Percentiles rank a stretch among this genome's conserved stretches.
Evolutionary conservation across 2,329 filamentous ascomycete species (phyloP).

Genomic region (Calonectria pseudoturangicola): DNA sequence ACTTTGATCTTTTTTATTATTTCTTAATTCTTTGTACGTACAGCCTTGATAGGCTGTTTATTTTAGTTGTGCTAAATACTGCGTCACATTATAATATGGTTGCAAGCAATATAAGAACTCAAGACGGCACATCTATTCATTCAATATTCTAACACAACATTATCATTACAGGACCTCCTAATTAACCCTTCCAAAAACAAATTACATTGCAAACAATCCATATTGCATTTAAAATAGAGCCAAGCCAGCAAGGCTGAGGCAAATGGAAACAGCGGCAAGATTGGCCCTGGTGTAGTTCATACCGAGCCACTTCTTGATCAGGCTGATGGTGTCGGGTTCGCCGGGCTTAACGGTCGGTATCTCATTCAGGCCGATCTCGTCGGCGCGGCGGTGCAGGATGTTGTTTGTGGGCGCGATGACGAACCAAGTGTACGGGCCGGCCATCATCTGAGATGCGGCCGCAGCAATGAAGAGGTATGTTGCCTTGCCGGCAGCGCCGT

Average conservation of each 20-base stretch:
- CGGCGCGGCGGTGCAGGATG: slow-evolving; percentile 17
- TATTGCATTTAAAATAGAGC: neutral
- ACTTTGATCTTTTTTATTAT: neutral
- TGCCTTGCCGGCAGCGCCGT: neutral
- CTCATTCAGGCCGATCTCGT: slow-evolving; percentile 6
- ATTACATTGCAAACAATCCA: neutral
- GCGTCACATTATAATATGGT: too few relatives aligned
- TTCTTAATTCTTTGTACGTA: too few relatives aligned
- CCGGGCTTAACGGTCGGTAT: neutral
- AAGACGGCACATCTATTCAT: too few relatives aligned
- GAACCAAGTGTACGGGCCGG: slow-evolving; percentile 16
- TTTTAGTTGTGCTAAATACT: too few relatives aligned
- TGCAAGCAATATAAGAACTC: too few relatives aligned
- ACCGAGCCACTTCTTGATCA: slow-evolving; percentile 17
- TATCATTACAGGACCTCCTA: too few relatives aligned
- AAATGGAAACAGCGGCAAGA: neutral
- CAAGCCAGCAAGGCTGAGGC: slow-evolving; percentile 7
- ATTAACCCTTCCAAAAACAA: neutral
- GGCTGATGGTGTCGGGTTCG: slow-evolving; percentile 7
- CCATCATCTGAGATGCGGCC: neutral
- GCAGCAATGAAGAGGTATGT: slow-evolving; percentile 18
- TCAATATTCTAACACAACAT: too few relatives aligned
- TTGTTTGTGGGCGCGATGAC: slow-evolving; percentile 11
- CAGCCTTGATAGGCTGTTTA: too few relatives aligned
- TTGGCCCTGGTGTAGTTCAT: slow-evolving; percentile 12